Base-by-base conservation (phyloP, 2,329 filamentous ascomycete genomes). In the Hypoxylon sp. region DNA sequence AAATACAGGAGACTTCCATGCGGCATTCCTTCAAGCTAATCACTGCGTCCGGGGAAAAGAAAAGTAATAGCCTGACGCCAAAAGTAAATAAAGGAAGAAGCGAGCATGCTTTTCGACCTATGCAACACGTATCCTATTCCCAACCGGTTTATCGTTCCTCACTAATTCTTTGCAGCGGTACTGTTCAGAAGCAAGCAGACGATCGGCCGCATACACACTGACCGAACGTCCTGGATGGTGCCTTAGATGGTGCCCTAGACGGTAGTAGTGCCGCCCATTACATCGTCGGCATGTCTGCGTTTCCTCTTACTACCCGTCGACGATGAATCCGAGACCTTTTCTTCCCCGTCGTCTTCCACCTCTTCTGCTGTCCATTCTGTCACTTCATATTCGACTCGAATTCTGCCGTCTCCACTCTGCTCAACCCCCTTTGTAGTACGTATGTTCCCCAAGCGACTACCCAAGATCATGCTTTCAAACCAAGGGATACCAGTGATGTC, bases 401-500 rank as follows among this genome's bases (percentile, higher is more conserved):
- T 86, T 28, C 82, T 84, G 14, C 90, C 90, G 76, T 93, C 89
- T n/a, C 81, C 80, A 55, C 86, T 90, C 55, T 78, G 75, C 50
- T 79, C 79, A 34, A 84, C 80, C 25, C 88, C 86, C 63, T 86
- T 86, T 14, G 88, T 86, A 72, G 87, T 87, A 76, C 88, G 89
- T 78, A 91, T 84, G 55, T 85, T 89, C 1, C 92, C 92, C 45
- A 97, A 81, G 41, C 84, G 85, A 71, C 92, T 94, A 59, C 93
- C 90, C 74, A 92, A 87, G 2, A 97, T 87, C 84, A 97, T 86
- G 69, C 88, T 87, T 73, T 97, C 93, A 72, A 97, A 95, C 93
- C 93, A 97, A 0, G 93, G 92, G 28, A 95, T 86, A 2, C 91
- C 90, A 82, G 90, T 93, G 2, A 89, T 89, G 49, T 92, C 83